Percentiles rank a stretch among this genome's conserved stretches.
phyloP scores from a whole-genome alignment of 108 stramenopile species.

The Cylindrotheca closterium region DNA sequence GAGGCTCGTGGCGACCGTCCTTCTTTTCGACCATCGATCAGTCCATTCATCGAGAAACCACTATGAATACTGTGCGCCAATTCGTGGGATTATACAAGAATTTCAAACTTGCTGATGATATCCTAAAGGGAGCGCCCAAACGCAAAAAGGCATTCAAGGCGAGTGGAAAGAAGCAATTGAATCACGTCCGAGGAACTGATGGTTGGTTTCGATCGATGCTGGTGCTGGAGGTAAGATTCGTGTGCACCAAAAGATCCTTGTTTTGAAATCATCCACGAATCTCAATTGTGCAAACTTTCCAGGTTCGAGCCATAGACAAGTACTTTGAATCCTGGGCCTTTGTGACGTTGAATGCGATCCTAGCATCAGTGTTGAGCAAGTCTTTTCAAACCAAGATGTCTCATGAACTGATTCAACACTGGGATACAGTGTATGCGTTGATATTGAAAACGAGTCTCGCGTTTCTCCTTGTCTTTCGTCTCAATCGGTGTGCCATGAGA shows the following conservation, averaged over 20 bases:
- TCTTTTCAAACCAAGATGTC: slow-evolving; percentile 14
- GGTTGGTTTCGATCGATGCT: slow-evolving; percentile 36
- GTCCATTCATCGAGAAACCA: slow-evolving; percentile 14
- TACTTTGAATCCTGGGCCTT: slow-evolving; percentile 15
- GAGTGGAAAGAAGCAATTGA: slow-evolving; percentile 30
- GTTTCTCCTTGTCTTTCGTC: slow-evolving; percentile 55
- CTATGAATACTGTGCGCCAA: slow-evolving; percentile 27
- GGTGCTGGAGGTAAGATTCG: slow-evolving; percentile 24
- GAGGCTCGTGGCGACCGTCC: neutral
- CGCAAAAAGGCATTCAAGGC: slow-evolving; percentile 22
- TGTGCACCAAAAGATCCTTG: neutral
- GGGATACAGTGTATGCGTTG: slow-evolving; percentile 34
- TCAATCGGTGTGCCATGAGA: slow-evolving; percentile 48
- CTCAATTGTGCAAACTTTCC: neutral
- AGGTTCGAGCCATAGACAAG: slow-evolving; percentile 35
- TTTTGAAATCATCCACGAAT: neutral
- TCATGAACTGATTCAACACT: slow-evolving; percentile 15
- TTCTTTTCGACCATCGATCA: slow-evolving; percentile 7
- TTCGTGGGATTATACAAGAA: slow-evolving; percentile 25
- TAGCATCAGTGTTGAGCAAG: slow-evolving; percentile 20
- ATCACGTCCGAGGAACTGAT: slow-evolving; percentile 35
- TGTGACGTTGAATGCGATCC: slow-evolving; percentile 15
- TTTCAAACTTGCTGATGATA: slow-evolving; percentile 21
- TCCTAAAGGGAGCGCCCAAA: slow-evolving; percentile 8
- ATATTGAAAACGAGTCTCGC: slow-evolving; percentile 41